Conservation (phyloP, 2,329 filamentous ascomycete genomes). For the Beauveria sp. region DNA sequence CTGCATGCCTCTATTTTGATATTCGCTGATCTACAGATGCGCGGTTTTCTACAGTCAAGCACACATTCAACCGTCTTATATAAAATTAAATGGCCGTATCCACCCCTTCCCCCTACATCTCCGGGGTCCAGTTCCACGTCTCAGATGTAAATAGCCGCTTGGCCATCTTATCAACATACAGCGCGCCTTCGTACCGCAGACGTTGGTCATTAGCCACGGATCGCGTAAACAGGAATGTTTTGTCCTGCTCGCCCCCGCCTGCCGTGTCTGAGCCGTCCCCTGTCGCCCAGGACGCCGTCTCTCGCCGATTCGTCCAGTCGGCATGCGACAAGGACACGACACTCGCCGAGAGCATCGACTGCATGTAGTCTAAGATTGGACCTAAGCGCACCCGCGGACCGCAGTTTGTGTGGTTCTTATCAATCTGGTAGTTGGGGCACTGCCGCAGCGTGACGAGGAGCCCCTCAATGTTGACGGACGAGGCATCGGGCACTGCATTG, state of each 20-base stretch:
- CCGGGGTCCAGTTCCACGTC: constrained; percentile 54
- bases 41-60: not conserved
- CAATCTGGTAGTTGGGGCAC: constrained; percentile 65
- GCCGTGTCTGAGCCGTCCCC: constrained; percentile 10
- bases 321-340: constrained; percentile 35
- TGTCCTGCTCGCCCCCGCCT: constrained; percentile 14
- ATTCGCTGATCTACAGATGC: not conserved
- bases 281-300: constrained; percentile 33
- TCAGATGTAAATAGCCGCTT: constrained; percentile 47
- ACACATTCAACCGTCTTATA: not conserved
- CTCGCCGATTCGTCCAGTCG: constrained; percentile 38
- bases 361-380: constrained; percentile 58
- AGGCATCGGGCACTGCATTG: constrained; percentile 37
- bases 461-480: constrained; percentile 53
- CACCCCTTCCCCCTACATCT: constrained; percentile 20
- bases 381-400: constrained; percentile 59
- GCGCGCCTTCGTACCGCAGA: constrained; percentile 38
- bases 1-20: not conserved
- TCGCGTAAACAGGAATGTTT: constrained; percentile 42
- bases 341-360: constrained; percentile 44
- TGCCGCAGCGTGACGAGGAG: constrained; percentile 56
- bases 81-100: constrained; percentile 4
- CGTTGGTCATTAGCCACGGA: constrained; percentile 42
- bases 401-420: constrained; percentile 66
- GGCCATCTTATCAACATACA: constrained; percentile 45